Conservation (phyloP, 495 filamentous ascomycete genomes). For the Patellaria atrata region DNA sequence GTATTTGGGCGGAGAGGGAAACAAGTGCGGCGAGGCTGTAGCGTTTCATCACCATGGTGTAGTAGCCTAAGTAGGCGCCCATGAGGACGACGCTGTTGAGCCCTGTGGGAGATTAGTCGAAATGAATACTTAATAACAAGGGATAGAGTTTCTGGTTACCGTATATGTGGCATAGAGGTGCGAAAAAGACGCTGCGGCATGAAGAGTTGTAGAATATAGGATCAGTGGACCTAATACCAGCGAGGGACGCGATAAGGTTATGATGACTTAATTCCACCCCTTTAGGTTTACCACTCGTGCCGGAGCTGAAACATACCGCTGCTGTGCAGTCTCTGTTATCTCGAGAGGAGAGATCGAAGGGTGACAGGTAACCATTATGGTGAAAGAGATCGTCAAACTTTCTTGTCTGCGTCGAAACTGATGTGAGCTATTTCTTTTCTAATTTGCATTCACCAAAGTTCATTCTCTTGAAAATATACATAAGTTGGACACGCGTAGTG, state of each 20-base stretch:
- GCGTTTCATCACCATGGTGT: conserved; percentile 8
- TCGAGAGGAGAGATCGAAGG: conserved; percentile 3
- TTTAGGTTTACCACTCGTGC: conserved; percentile 13
- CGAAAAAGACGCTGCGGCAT: conserved; percentile 10
- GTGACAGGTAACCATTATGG: conserved; percentile 1
- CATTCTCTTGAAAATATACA: too few species aligned
- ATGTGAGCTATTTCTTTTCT: too few species aligned
- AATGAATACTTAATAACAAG: background rate
- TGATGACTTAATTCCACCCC: conserved; percentile 9
- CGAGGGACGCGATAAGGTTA: conserved; percentile 8
- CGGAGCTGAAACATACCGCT: conserved; percentile 10
- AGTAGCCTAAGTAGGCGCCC: conserved; percentile 9
- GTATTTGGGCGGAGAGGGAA: conserved; percentile 2
- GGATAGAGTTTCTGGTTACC: background rate
- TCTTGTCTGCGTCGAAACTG: too few species aligned
- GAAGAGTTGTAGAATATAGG: conserved; percentile 6
- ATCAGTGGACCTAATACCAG: conserved; percentile 3
- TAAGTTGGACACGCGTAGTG: too few species aligned
- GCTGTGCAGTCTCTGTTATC: conserved; percentile 4
- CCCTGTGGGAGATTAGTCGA: conserved; percentile 10
- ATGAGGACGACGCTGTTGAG: conserved; percentile 6
- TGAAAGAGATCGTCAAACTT: conserved; percentile 1
- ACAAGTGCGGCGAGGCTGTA: conserved; percentile 3
- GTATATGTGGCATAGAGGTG: conserved; percentile 8
- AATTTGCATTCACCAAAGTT: too few species aligned